Conservation (phyloP, 2,329 filamentous ascomycete genomes). For the Clarireedia paspali region DNA sequence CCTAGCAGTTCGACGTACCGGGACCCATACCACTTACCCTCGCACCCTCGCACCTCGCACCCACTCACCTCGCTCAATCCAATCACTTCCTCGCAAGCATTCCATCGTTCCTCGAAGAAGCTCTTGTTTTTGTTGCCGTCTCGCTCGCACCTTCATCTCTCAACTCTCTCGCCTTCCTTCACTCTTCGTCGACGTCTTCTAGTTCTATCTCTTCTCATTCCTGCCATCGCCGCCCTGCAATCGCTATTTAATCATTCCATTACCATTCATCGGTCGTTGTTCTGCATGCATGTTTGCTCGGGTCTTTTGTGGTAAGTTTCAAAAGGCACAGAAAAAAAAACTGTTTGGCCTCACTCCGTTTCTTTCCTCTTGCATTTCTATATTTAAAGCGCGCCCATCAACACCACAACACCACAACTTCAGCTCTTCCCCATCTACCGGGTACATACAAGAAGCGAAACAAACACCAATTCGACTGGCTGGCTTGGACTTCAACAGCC, state of each 20-base stretch:
- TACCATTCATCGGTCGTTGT: background rate
- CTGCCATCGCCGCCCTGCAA: background rate
- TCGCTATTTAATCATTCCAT: background rate
- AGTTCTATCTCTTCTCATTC: background rate
- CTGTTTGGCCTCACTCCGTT: background rate
- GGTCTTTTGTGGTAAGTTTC: background rate
- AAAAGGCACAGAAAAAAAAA: background rate
- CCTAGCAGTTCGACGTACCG: too few relatives aligned
- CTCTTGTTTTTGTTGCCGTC: background rate
- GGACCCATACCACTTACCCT: background rate
- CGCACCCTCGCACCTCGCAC: too few relatives aligned
- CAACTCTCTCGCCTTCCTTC: background rate
- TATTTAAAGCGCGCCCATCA: slow-evolving; percentile 5
- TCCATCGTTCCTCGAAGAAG: background rate
- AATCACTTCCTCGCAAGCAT: background rate
- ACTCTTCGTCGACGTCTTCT: background rate
- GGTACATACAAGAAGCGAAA: background rate
- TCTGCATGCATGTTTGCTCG: background rate
- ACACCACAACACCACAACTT: background rate
- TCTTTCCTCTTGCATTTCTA: background rate
- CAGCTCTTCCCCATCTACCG: background rate
- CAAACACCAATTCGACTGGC: background rate
- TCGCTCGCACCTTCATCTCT: background rate
- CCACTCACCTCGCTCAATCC: background rate
- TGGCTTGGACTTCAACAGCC: background rate